Conservation (phyloP, 495 filamentous ascomycete species). For the Lasiosphaeria miniovina region DNA sequence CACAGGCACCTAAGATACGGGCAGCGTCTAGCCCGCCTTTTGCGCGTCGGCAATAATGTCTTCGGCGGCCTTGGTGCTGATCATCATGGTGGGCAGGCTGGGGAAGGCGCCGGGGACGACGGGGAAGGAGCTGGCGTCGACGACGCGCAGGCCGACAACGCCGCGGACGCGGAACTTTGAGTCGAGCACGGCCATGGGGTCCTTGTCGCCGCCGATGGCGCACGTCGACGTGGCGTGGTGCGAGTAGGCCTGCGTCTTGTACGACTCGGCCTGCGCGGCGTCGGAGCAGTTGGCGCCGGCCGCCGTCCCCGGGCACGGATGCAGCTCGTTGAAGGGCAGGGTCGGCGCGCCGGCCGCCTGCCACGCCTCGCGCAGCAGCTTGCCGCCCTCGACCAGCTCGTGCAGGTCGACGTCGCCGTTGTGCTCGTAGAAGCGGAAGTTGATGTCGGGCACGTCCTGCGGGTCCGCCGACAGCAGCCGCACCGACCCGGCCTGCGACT, state of each 20-base stretch:
- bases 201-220: slow-evolving; percentile 48
- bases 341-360: slow-evolving; percentile 31
- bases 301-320: slow-evolving; percentile 37
- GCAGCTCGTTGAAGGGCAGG: slow-evolving; percentile 38
- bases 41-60: slow-evolving; percentile 55
- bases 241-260: slow-evolving; percentile 48
- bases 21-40: background rate
- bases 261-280: slow-evolving; percentile 37
- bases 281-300: slow-evolving; percentile 34
- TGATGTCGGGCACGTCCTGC: slow-evolving; percentile 52
- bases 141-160: slow-evolving; percentile 47
- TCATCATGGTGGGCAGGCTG: slow-evolving; percentile 59
- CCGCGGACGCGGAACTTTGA: slow-evolving; percentile 50
- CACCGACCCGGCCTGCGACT: slow-evolving; percentile 52
- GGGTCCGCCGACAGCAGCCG: slow-evolving; percentile 48
- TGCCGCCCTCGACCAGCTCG: slow-evolving; percentile 50
- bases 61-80: slow-evolving; percentile 61
- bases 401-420: slow-evolving; percentile 39
- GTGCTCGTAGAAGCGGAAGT: slow-evolving; percentile 54
- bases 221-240: slow-evolving; percentile 51
- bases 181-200: slow-evolving; percentile 50
- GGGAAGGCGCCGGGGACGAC: slow-evolving; percentile 58
- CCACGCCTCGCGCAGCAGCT: slow-evolving; percentile 45
- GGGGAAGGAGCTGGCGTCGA: slow-evolving; percentile 55
- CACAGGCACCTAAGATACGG: background rate